Evolutionary conservation across 495 filamentous ascomycete species (phyloP).

Genomic region (Evernia prunastri): DNA sequence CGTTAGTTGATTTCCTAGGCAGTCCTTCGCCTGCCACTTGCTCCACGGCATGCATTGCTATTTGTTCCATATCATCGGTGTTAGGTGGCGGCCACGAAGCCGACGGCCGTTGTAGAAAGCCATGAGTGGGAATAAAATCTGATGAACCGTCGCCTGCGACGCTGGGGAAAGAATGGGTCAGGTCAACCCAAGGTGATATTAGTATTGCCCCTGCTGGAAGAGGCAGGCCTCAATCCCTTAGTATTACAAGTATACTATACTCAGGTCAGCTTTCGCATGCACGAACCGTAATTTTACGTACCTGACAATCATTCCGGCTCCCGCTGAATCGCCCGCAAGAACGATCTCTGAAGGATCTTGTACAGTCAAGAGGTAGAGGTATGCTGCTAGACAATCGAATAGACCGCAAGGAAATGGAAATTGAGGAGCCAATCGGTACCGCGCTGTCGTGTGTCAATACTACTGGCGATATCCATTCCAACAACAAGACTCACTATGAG

Average conservation of each 20-base stretch:
- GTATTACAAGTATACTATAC: conserved; percentile 60
- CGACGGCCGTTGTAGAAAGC: conserved; percentile 81
- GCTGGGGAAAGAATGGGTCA: conserved; percentile 92
- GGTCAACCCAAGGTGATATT: conserved; percentile 88
- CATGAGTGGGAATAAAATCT: conserved; percentile 82
- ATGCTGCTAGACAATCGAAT: conserved; percentile 80
- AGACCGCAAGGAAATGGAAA: conserved; percentile 92
- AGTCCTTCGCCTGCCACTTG: conserved; percentile 33
- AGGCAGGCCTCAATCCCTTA: conserved; percentile 74
- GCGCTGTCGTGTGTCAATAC: conserved; percentile 36
- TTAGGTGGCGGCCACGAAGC: conserved; percentile 87
- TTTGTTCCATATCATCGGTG: conserved; percentile 53
- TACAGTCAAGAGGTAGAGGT: conserved; percentile 67
- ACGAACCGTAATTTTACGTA: conserved; percentile 16
- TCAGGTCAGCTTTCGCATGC: conserved; percentile 23
- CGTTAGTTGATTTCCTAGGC: conserved; percentile 28
- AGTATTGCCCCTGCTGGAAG: conserved; percentile 84
- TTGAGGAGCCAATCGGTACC: conserved; percentile 85
- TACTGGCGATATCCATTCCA: neutral
- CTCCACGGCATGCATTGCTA: conserved; percentile 33
- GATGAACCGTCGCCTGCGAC: conserved; percentile 62
- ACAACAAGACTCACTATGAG: conserved; percentile 34
- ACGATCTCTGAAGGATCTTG: conserved; percentile 75
- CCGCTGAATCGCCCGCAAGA: conserved; percentile 83
- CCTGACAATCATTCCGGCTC: conserved; percentile 76